phyloP scores from a whole-genome alignment of 2,329 filamentous ascomycete species.

The Talaromyces rugulosus region DNA sequence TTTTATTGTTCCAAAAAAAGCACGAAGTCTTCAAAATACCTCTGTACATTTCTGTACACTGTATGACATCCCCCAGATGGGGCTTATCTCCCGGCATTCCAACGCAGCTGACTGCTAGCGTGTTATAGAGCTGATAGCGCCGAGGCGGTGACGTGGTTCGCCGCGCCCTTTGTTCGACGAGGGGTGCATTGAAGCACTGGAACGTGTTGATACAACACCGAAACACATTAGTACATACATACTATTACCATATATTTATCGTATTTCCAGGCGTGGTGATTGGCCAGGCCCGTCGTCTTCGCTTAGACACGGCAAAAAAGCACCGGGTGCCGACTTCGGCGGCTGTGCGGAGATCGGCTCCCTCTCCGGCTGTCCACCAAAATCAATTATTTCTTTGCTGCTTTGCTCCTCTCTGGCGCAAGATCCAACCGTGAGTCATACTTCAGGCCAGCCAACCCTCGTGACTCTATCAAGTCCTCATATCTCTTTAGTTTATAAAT shows the following conservation, averaged over 20 bases:
- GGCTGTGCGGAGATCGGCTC: neutral
- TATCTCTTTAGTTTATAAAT: neutral
- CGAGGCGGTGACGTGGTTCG: neutral
- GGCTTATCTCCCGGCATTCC: neutral
- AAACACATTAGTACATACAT: neutral
- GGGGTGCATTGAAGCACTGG: neutral
- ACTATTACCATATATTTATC: neutral
- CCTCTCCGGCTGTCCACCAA: neutral
- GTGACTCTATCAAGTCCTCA: neutral
- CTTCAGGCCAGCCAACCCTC: neutral
- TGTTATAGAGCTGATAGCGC: neutral
- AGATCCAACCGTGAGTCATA: neutral
- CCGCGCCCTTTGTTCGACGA: neutral
- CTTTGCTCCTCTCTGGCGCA: neutral
- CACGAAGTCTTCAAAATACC: neutral
- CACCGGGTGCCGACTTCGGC: neutral
- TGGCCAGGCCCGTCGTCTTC: neutral
- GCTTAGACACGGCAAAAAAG: neutral
- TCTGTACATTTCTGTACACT: neutral
- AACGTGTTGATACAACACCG: neutral
- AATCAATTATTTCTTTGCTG: neutral
- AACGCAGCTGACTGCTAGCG: neutral
- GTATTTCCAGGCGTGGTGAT: neutral
- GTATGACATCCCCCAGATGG: neutral
- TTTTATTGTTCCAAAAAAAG: neutral